Percentiles rank a stretch among this genome's conserved stretches.
Conservation (phyloP, 106 monocot species). For the Posidonia australis region DNA sequence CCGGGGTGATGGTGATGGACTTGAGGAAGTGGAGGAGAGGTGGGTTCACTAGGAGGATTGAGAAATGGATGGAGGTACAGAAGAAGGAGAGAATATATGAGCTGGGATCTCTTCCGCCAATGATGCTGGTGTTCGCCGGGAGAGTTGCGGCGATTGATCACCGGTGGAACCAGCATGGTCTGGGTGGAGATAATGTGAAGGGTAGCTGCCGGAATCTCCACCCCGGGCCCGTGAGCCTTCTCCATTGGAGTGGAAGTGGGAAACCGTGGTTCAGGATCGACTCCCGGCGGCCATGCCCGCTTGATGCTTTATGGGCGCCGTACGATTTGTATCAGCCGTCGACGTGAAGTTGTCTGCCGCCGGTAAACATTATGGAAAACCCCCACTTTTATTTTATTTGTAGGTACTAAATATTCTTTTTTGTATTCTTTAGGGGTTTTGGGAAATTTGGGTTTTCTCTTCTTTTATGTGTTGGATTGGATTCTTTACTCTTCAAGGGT, state of each 20-base stretch:
- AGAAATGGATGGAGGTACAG: slow-evolving; percentile 97
- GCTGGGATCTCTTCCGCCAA: slow-evolving; percentile 89
- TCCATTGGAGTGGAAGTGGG: slow-evolving; percentile 95
- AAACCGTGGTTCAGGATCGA: slow-evolving; percentile 86
- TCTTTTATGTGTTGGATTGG: too few relatives aligned
- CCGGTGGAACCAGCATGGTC: slow-evolving; percentile 94
- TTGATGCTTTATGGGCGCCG: slow-evolving; percentile 79
- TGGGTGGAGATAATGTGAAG: slow-evolving; percentile 86
- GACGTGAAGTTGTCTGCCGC: not conserved
- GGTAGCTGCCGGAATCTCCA: slow-evolving; percentile 91
- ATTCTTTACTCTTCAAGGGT: too few relatives aligned
- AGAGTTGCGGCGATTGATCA: slow-evolving; percentile 89
- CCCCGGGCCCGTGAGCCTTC: slow-evolving; percentile 89
- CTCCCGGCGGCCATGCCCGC: slow-evolving; percentile 67
- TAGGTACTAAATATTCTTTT: too few relatives aligned
- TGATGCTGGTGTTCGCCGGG: slow-evolving; percentile 86
- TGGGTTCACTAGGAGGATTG: slow-evolving; percentile 56
- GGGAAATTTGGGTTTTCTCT: too few relatives aligned
- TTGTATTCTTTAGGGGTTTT: too few relatives aligned
- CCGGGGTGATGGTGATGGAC: slow-evolving; percentile 96
- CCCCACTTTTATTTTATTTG: too few relatives aligned
- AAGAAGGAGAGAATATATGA: slow-evolving; percentile 74
- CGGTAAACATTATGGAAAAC: too few relatives aligned
- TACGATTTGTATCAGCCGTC: slow-evolving; percentile 62
- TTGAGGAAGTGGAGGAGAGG: slow-evolving; percentile 51